A percentile compares a stretch with the other conserved stretches of the same genome.
Conservation (phyloP, 2,329 filamentous ascomycete genomes). For the Pezicula carpinea region DNA sequence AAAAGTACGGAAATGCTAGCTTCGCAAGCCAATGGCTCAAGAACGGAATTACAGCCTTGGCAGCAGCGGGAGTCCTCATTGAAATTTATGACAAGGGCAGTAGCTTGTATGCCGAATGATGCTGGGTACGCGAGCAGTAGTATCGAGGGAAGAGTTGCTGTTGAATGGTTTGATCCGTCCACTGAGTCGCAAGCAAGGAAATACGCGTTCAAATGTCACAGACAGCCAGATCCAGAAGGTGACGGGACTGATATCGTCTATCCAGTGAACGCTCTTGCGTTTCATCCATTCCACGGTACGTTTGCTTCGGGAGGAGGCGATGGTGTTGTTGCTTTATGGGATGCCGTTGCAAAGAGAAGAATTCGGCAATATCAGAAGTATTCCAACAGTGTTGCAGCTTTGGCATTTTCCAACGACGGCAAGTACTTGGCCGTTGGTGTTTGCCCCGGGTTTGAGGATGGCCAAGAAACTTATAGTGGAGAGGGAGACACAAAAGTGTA, state of each 20-base stretch:
- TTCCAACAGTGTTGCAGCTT: constrained; percentile 54
- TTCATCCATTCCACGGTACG: constrained; percentile 59
- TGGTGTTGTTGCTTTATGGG: constrained; percentile 68
- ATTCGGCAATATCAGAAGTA: constrained; percentile 67
- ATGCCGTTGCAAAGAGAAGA: constrained; percentile 65
- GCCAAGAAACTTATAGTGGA: constrained; percentile 68
- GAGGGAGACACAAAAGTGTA: constrained; percentile 73
- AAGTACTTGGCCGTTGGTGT: constrained; percentile 61
- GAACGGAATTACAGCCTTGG: constrained; percentile 67
- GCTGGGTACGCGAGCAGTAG: constrained; percentile 87
- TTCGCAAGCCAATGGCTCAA: constrained; percentile 40
- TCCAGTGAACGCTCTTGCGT: constrained; percentile 66
- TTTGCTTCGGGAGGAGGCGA: constrained; percentile 72
- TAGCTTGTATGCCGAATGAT: constrained; percentile 95
- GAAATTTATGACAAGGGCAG: constrained; percentile 91
- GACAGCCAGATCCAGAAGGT: constrained; percentile 62
- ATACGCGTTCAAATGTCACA: constrained; percentile 98
- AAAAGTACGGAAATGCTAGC: constrained; percentile 56
- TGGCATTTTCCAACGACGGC: constrained; percentile 61
- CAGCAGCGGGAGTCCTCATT: constrained; percentile 90
- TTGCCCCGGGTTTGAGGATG: constrained; percentile 66
- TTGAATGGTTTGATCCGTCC: constrained; percentile 95
- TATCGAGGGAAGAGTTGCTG: constrained; percentile 92
- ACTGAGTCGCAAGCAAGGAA: constrained; percentile 84
- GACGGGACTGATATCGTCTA: constrained; percentile 63